Conservation (phyloP, 2,329 filamentous ascomycete species). For the Fusarium continuum region DNA sequence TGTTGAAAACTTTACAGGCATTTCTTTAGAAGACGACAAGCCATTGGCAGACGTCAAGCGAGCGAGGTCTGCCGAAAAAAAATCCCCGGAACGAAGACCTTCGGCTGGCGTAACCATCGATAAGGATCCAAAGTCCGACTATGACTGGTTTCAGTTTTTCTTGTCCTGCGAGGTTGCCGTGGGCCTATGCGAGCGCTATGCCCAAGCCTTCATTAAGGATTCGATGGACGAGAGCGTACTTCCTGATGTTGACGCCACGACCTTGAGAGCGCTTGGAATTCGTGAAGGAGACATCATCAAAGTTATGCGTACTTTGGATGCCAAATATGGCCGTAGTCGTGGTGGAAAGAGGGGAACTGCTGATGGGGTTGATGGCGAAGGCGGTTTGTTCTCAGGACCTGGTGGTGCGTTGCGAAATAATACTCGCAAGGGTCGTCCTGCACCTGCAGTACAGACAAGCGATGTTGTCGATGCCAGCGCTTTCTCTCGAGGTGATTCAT, state of each 20-base stretch:
- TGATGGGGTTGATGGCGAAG: conserved; percentile 67
- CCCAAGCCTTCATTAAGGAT: conserved; percentile 86
- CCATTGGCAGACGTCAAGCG: conserved; percentile 85
- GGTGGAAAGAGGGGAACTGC: conserved; percentile 50
- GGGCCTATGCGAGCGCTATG: conserved; percentile 92
- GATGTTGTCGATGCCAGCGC: conserved; percentile 89
- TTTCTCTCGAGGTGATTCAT: conserved; percentile 69
- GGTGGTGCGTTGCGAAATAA: conserved; percentile 94
- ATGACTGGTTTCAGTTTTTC: conserved; percentile 99
- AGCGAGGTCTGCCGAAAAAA: conserved; percentile 50
- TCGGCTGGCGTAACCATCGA: conserved; percentile 71
- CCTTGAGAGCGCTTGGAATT: conserved; percentile 87
- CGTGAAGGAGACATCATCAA: conserved; percentile 97
- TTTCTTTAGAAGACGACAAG: conserved; percentile 93
- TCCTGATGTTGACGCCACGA: conserved; percentile 84
- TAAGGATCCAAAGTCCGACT: conserved; percentile 72
- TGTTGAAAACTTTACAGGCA: conserved; percentile 86
- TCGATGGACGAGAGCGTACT: conserved; percentile 96
- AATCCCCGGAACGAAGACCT: conserved; percentile 30
- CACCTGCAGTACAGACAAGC: conserved; percentile 84
- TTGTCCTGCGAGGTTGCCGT: conserved; percentile 89
- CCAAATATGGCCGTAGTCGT: conserved; percentile 73
- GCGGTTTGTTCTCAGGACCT: conserved; percentile 88
- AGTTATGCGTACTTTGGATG: conserved; percentile 88
- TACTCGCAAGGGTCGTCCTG: conserved; percentile 88